Base-by-base conservation (phyloP, 768 basidiomycete genomes). In the Tulasnella sp. region DNA sequence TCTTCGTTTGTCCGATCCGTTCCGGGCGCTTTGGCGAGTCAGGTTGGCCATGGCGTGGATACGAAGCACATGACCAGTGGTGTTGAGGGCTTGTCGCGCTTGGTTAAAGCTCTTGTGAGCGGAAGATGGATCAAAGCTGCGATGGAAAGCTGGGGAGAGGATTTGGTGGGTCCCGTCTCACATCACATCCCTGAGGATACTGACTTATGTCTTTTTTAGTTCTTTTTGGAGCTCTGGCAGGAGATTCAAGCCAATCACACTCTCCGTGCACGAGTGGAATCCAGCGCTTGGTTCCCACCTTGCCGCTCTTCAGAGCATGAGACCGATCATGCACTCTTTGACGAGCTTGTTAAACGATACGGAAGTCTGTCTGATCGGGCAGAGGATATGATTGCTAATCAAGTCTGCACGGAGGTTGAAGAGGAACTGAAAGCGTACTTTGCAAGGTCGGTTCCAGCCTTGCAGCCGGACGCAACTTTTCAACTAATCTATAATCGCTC, bases 181-280 rank as follows among this genome's bases (percentile, higher is more conserved):
- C 38, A 17, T 19, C 11, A 9, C 10, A n/a, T 51, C 9, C 0
- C 21, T 11, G 24, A 10, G 27, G 24, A 42, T 45, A 19, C 46
- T 53, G n/a, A 49, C 10, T 11, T 2, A 9, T 22, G 25, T n/a
- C 29, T 11, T 19, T 43, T 25, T 25, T 66, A 96, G 92, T 92
- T 92, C 72, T 97, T 94, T 75, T 73, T 99, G 15, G 89, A 96
- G 68, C 71, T 99, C 30, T 92, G 86, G 85, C 72, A 79, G 11
- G 88, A 90, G 65, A 87, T 92, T 64, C 80, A 79, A 62, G 77
- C 72, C 43, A 76, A 78, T 30, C 74, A 78, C 3, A 73, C 75
- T 24, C 73, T 90, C 11, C 82, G 83, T 21, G 71, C 74, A n/a
- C 74, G 74, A 60, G 79, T 76, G 8, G 71, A 77, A 61, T 72